These are phyloP conservation scores for Rauvolfia tetraphylla DNA, from an alignment of 257 asterid genomes.

Conservation along the genomic window DNA sequence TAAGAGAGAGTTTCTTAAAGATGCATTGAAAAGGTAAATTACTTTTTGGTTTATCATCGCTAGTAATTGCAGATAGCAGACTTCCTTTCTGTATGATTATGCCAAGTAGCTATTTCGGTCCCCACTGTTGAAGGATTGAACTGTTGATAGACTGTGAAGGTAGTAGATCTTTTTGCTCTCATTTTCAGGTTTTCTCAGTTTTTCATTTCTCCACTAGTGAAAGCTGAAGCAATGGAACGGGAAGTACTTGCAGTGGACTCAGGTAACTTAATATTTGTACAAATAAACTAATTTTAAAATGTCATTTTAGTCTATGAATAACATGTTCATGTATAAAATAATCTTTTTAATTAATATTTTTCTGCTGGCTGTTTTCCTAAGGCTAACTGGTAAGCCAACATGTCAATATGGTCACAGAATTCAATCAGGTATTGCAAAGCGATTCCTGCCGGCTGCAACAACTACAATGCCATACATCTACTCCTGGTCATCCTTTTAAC, in stretches of 20 bases:
- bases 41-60: not conserved
- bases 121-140: constrained; percentile 10
- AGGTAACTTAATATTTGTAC: constrained; percentile 46
- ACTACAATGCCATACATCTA: constrained; percentile 80
- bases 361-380: constrained; percentile 17
- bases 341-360: not conserved
- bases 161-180: constrained; percentile 21
- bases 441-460: constrained; percentile 87
- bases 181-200: constrained; percentile 86
- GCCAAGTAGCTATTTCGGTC: not conserved
- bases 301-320: not conserved
- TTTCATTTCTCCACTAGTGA: constrained; percentile 79
- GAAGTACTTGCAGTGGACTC: constrained; percentile 96
- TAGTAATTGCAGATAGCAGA: not conserved
- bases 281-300: constrained; percentile 1
- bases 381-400: constrained; percentile 20
- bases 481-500: constrained; percentile 76
- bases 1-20: constrained; percentile 83
- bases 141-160: constrained; percentile 6
- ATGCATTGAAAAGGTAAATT: constrained; percentile 80
- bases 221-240: constrained; percentile 98
- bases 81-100: constrained; percentile 1
- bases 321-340: not conserved
- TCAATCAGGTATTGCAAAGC: constrained; percentile 82
- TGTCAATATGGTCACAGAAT: constrained; percentile 51